phyloP scores from a whole-genome alignment of 495 filamentous ascomycete species.

The Gamarada debralockiae region DNA sequence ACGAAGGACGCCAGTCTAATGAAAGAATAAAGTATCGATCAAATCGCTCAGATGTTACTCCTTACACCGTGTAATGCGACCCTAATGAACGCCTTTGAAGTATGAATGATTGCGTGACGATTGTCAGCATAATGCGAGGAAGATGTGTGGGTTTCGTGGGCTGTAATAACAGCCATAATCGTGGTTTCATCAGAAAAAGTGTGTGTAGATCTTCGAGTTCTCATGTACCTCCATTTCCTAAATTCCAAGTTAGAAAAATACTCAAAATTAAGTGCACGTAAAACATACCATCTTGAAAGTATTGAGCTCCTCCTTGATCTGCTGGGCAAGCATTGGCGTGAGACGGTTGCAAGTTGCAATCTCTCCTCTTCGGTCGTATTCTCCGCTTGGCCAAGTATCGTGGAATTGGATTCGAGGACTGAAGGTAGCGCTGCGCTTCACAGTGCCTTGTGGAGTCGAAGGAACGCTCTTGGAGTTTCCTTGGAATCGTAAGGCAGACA shows the following conservation, averaged over 20 bases:
- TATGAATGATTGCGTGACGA: slow-evolving; percentile 28
- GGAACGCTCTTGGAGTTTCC: slow-evolving; percentile 72
- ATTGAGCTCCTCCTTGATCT: slow-evolving; percentile 99
- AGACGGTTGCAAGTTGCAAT: slow-evolving; percentile 97
- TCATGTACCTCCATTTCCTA: slow-evolving; percentile 99
- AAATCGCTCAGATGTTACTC: slow-evolving; percentile 29
- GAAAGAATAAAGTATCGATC: slow-evolving; percentile 24
- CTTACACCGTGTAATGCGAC: slow-evolving; percentile 27
- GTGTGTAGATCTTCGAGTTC: slow-evolving; percentile 96
- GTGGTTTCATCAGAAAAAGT: slow-evolving; percentile 77
- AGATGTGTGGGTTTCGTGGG: slow-evolving; percentile 17
- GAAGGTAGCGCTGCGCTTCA: slow-evolving; percentile 77
- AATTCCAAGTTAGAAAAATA: slow-evolving; percentile 23
- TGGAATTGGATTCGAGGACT: slow-evolving; percentile 92
- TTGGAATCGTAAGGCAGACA: slow-evolving; percentile 63
- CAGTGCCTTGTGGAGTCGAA: slow-evolving; percentile 62
- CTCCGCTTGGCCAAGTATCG: slow-evolving; percentile 91
- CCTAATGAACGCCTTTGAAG: slow-evolving; percentile 31
- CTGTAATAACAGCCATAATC: slow-evolving; percentile 19
- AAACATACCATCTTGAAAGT: slow-evolving; percentile 94
- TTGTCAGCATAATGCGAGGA: slow-evolving; percentile 18
- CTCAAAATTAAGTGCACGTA: neutral
- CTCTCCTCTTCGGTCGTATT: slow-evolving; percentile 95
- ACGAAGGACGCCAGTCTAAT: slow-evolving; percentile 23
- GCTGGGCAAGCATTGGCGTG: slow-evolving; percentile 94